Percentiles rank a stretch among this genome's conserved stretches.
These are phyloP conservation scores for Mortierella sp. DNA, from an alignment of 371 early-diverging fungal genomes.

Conservation along the genomic window DNA sequence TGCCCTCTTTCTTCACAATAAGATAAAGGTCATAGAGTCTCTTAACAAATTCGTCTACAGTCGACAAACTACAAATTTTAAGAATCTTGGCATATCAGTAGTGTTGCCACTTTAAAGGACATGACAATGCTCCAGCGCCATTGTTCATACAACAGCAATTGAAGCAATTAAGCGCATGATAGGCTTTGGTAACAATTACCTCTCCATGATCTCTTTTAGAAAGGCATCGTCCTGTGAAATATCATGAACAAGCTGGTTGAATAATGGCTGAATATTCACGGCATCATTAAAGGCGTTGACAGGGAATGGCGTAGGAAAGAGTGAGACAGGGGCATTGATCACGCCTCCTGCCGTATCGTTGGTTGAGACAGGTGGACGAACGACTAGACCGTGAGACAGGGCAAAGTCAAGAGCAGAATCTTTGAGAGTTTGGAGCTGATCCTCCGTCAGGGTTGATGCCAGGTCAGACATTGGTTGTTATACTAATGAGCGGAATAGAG, in stretches of 20 bases:
- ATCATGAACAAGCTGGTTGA: conserved; percentile 86
- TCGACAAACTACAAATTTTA: conserved; percentile 68
- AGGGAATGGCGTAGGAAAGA: conserved; percentile 93
- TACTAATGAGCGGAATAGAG: not conserved
- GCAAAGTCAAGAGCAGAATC: conserved; percentile 83
- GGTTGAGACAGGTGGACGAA: conserved; percentile 69
- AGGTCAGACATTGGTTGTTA: conserved; percentile 33
- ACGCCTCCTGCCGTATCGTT: conserved; percentile 55
- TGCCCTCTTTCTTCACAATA: conserved; percentile 68
- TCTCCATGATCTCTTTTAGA: conserved; percentile 78
- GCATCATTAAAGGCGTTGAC: conserved; percentile 80
- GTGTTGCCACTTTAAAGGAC: not conserved
- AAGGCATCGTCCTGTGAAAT: conserved; percentile 84
- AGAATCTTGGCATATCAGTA: not conserved
- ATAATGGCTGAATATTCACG: conserved; percentile 80
- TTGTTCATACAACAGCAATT: no score
- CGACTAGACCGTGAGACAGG: conserved; percentile 81
- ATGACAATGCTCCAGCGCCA: no score
- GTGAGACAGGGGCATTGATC: conserved; percentile 88
- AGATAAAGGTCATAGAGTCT: conserved; percentile 85
- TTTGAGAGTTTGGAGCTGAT: conserved; percentile 56
- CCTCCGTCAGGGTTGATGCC: conserved; percentile 49
- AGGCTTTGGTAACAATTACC: conserved; percentile 56
- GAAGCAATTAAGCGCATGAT: not conserved
- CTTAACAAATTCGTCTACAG: conserved; percentile 88